These are phyloP conservation scores for Prunus kanzakura DNA, from an alignment of 306 rosid species.

Conservation along the genomic window DNA sequence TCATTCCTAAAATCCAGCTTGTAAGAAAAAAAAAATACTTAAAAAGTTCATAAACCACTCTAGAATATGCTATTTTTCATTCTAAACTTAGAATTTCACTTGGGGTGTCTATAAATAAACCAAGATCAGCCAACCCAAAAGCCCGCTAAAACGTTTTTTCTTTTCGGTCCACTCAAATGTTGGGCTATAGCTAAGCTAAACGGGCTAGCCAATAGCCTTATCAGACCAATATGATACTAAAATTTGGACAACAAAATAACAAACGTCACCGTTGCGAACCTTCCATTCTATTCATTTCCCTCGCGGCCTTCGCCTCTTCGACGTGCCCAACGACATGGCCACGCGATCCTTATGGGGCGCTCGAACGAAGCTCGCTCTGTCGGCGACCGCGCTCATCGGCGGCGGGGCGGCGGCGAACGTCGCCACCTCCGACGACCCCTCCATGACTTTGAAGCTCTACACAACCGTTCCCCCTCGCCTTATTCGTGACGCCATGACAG, in stretches of 20 bases:
- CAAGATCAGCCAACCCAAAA: background rate
- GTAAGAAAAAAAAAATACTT: no score
- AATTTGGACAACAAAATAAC: no score
- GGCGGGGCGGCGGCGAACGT: constrained; percentile 63
- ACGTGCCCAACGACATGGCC: constrained; percentile 39
- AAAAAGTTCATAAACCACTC: no score
- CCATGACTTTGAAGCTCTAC: constrained; percentile 65
- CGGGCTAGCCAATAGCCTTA: no score
- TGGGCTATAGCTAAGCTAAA: no score
- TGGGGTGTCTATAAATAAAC: background rate
- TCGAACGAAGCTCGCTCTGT: constrained; percentile 46
- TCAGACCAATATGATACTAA: no score
- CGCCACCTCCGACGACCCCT: constrained; percentile 80
- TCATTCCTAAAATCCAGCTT: no score
- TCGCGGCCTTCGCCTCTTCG: background rate
- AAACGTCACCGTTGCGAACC: background rate
- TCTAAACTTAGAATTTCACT: background rate
- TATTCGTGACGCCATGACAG: constrained; percentile 61
- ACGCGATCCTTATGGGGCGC: constrained; percentile 76
- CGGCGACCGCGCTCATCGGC: constrained; percentile 53
- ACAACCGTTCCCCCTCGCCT: constrained; percentile 75
- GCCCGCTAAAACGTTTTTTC: no score
- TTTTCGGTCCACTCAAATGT: no score
- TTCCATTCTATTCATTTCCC: background rate
- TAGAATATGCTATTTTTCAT: no score